These are phyloP conservation scores for Cylindrotheca closterium DNA, from an alignment of 108 stramenopile species.

Conservation along the genomic window DNA sequence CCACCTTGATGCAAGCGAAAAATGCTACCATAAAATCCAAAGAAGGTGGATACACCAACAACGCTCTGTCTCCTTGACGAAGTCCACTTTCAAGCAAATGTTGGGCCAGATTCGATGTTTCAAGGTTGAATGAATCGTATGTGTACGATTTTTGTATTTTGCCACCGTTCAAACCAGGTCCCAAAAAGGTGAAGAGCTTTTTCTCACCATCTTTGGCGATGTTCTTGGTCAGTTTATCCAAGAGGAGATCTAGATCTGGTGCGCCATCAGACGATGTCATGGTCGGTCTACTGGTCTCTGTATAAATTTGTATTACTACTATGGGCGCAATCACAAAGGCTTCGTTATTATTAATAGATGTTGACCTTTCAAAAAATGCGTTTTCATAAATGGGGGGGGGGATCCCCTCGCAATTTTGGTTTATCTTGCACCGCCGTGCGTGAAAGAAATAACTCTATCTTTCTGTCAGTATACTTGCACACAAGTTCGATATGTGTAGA, in stretches of 20 bases:
- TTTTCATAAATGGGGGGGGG: no score
- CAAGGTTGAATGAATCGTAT: constrained; percentile 27
- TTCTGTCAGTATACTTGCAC: no score
- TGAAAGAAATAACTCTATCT: no score
- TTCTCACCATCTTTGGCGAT: constrained; percentile 11
- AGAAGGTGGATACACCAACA: constrained; percentile 96
- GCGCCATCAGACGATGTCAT: neutral
- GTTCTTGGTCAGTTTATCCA: neutral
- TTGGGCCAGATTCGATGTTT: constrained; percentile 34
- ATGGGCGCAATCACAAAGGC: no score
- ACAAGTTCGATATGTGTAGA: no score
- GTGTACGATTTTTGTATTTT: constrained; percentile 37
- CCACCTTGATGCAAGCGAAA: constrained; percentile 91
- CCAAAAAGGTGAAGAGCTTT: constrained; percentile 43
- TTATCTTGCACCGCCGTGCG: no score
- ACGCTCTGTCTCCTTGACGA: constrained; percentile 50
- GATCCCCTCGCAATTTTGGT: no score
- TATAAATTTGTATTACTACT: no score
- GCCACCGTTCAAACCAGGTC: constrained; percentile 46
- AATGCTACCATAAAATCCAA: constrained; percentile 95
- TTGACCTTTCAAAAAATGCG: no score
- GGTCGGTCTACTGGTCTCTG: no score
- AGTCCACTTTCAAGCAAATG: constrained; percentile 28
- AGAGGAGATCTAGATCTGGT: neutral
- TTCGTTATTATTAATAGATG: no score